Evolutionary conservation across 2,329 filamentous ascomycete species (phyloP), one percentile per base, ranked within the genome.

Genomic region (Curvularia verruculosa): DNA sequence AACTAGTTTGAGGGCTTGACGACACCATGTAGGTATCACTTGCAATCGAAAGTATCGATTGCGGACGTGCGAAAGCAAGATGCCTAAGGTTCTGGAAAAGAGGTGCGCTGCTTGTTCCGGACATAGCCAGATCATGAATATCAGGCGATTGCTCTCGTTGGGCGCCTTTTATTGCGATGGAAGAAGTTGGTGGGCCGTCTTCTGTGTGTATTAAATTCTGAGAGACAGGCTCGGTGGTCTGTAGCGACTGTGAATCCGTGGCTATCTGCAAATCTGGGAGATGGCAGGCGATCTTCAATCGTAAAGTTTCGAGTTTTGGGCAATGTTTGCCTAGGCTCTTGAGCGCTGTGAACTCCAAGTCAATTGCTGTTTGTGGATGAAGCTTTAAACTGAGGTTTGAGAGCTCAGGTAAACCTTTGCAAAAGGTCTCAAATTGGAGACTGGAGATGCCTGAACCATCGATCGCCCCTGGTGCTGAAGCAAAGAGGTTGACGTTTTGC

Each of bases 21-120:
- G 67, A 65, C 9, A 34, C 37, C 1, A 58, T 58, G 47, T 65
- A 69, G 5, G 56, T 56, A 41, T 63, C 60, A n/a, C 54, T 41
- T 9, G 57, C 47, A 7, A 64, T 55, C 12, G 65, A 67, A 28
- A 75, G 67, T 6, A 65, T 49, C 2, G 65, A 70, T 47, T 70
- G 63, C 3, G 72, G 70, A 4, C 70, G 70, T 2, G 70, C 58
- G 24, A 74, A 60, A 19, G 66, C 69, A n/a, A 75, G 61, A 7
- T 71, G 65, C 1, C 56, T 66, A 10, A 75, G 56, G 34, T 44
- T 55, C 13, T 66, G 65, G 19, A 75, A 75, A 15, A 71, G 50
- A 4, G 71, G 58, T 26, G 18, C 23, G 6, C n/a, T 43, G 2
- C 49, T 36, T 13, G 52, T 49, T 1, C 48, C 41, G 3, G 37